Percentiles rank a stretch among this genome's conserved stretches.
These are phyloP conservation scores for Hypoxylon subgilvum DNA, from an alignment of 495 filamentous ascomycete species.

Conservation along the genomic window DNA sequence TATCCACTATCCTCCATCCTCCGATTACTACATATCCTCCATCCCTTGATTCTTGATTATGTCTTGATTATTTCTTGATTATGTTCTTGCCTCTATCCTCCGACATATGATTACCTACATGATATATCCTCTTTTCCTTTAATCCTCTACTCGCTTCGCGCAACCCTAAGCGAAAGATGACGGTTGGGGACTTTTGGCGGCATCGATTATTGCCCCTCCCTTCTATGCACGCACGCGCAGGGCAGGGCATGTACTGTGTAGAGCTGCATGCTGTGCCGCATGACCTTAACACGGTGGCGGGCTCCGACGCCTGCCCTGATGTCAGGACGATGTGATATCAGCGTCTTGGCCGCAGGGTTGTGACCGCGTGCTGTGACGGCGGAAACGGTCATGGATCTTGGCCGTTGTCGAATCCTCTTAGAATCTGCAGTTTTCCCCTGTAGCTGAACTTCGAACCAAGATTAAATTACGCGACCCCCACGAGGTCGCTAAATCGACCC, in stretches of 20 bases:
- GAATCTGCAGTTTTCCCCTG: slow-evolving; percentile 10
- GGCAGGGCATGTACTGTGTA: no score
- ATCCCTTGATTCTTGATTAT: no score
- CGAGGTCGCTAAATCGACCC: neutral
- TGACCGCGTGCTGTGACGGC: neutral
- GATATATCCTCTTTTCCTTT: no score
- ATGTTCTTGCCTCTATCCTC: no score
- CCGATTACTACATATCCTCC: no score
- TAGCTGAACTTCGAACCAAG: slow-evolving; percentile 1
- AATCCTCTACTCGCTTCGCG: neutral
- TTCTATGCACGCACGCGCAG: slow-evolving; percentile 13
- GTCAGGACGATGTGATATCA: slow-evolving; percentile 17
- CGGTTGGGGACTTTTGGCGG: no score
- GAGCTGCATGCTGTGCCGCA: slow-evolving; percentile 6
- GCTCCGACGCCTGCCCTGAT: slow-evolving; percentile 8
- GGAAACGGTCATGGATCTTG: slow-evolving; percentile 8
- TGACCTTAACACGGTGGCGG: slow-evolving; percentile 13
- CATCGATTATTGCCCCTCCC: no score
- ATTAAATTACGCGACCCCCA: neutral
- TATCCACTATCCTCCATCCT: no score
- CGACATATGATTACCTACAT: no score
- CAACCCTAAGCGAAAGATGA: no score
- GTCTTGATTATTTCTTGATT: no score
- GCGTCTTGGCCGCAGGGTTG: slow-evolving; percentile 11
- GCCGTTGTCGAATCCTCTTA: neutral